phyloP scores from a whole-genome alignment of 305 asterid genomes.

The Solanum hybrid region DNA sequence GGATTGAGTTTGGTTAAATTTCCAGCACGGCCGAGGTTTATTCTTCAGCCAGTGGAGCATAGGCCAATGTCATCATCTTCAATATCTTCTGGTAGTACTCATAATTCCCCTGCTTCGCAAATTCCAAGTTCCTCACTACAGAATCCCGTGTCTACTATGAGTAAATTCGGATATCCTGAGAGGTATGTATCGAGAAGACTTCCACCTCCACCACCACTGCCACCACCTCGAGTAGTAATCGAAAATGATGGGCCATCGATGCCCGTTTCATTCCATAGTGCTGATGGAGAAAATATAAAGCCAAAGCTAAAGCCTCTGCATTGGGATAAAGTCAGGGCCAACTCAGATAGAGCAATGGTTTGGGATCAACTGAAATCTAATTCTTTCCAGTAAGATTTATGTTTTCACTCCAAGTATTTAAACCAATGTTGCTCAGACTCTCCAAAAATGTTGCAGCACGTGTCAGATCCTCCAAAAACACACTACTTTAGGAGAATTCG shows the following conservation, averaged over 20 bases:
- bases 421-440: not conserved
- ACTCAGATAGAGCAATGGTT: constrained; percentile 65
- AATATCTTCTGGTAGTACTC: constrained; percentile 43
- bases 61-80: constrained; percentile 37
- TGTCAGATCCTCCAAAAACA: not conserved
- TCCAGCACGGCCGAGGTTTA: constrained; percentile 46
- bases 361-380: constrained; percentile 83
- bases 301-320: constrained; percentile 78
- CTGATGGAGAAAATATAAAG: constrained; percentile 35
- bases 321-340: constrained; percentile 83
- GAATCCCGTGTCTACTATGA: constrained; percentile 13
- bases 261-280: constrained; percentile 19
- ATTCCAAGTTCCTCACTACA: not conserved
- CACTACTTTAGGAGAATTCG: not conserved
- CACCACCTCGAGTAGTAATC: constrained; percentile 41
- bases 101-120: constrained; percentile 22
- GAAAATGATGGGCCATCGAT: constrained; percentile 32
- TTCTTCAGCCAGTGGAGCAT: constrained; percentile 43
- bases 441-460: not conserved
- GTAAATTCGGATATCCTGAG: constrained; percentile 2
- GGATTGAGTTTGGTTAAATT: constrained; percentile 35
- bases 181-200: constrained; percentile 8
- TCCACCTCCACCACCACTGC: constrained; percentile 52
- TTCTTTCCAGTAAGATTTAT: constrained; percentile 63
- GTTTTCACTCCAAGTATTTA: not conserved